Evolutionary conservation across 148 eudicot species (phyloP).

Genomic region (Heliosperma pusillum): DNA sequence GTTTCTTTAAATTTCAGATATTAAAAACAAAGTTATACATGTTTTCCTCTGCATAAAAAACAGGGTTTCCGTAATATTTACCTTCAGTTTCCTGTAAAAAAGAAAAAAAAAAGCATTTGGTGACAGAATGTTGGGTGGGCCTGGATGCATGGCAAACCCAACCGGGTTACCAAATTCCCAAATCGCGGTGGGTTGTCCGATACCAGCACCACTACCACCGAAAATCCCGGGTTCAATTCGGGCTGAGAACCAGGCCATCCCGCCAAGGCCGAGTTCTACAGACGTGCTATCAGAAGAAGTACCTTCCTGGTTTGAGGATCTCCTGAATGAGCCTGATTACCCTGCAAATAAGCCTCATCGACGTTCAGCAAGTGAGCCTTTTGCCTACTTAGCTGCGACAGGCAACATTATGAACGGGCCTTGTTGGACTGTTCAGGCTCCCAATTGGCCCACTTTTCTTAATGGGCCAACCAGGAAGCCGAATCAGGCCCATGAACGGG

Average conservation of each 20-base stretch:
- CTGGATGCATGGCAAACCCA: constrained; percentile 22
- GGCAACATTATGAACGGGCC: constrained; percentile 13
- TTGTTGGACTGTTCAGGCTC: constrained; percentile 28
- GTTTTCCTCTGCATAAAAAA: constrained; percentile 1
- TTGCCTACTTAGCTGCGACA: constrained; percentile 33
- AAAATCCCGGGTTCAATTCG: constrained; percentile 23
- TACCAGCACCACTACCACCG: constrained; percentile 23
- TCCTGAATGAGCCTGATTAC: constrained; percentile 66
- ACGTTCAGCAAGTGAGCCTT: constrained; percentile 70
- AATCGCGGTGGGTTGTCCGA: constrained; percentile 16
- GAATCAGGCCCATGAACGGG: constrained; percentile 15
- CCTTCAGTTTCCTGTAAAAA: neutral
- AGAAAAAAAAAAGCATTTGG: neutral
- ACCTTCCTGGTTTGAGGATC: constrained; percentile 86
- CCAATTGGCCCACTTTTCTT: constrained; percentile 9
- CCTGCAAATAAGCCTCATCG: constrained; percentile 43
- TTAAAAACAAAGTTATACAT: neutral
- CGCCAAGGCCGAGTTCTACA: constrained; percentile 43
- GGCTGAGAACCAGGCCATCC: constrained; percentile 21
- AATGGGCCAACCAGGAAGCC: constrained; percentile 22
- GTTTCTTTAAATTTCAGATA: constrained; percentile 17
- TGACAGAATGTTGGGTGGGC: constrained; percentile 20
- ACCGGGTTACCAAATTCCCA: constrained; percentile 23
- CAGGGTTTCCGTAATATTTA: constrained; percentile 2
- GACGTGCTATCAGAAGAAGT: constrained; percentile 48